Percentiles rank a stretch among this genome's conserved stretches.
Conservation (phyloP, 179 eudicot species). For the Pouteria campechiana region DNA sequence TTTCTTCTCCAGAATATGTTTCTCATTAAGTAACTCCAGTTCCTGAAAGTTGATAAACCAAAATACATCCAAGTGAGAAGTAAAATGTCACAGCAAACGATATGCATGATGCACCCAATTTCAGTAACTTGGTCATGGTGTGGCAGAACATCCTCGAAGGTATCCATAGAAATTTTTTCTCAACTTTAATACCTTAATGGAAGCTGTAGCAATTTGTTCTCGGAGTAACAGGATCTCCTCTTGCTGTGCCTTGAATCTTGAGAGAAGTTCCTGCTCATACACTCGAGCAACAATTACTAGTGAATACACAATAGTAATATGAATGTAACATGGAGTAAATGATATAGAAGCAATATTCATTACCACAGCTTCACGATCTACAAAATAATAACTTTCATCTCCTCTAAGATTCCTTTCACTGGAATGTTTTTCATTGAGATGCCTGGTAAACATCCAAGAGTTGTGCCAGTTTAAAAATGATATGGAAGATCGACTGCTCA, state of each 20-base stretch:
- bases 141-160: too few species aligned
- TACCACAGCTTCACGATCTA: conserved; percentile 54
- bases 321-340: background rate
- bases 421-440: conserved; percentile 25
- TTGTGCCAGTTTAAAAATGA: background rate
- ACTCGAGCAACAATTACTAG: conserved; percentile 11
- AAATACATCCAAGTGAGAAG: conserved; percentile 5
- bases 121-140: too few species aligned
- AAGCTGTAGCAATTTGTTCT: conserved; percentile 54
- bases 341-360: background rate
- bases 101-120: too few species aligned
- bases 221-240: conserved; percentile 53
- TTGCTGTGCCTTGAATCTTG: conserved; percentile 45
- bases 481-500: background rate
- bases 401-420: conserved; percentile 29
- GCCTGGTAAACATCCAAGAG: conserved; percentile 22
- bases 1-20: conserved; percentile 62
- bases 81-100: background rate
- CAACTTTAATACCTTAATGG: conserved; percentile 61
- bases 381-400: conserved; percentile 16
- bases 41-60: conserved; percentile 41
- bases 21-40: conserved; percentile 71
- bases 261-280: conserved; percentile 48
- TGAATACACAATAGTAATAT: background rate
- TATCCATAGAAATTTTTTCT: too few species aligned